These are phyloP conservation scores for Saccharomycopsis sp. DNA, from an alignment of 805 yeast genomes.

Conservation along the genomic window DNA sequence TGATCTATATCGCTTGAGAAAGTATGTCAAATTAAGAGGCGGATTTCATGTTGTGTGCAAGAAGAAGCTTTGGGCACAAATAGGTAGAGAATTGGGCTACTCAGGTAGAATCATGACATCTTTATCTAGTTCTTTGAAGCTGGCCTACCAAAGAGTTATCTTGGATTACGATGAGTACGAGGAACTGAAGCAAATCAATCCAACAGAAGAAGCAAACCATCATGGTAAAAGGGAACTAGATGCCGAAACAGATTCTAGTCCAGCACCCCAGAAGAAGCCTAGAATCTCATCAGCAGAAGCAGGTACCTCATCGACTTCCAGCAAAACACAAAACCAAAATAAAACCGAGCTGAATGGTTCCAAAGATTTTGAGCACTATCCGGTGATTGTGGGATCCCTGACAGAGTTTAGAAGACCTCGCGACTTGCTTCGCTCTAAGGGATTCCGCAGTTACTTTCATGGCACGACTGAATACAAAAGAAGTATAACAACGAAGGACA, in stretches of 20 bases:
- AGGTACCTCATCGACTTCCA: no score
- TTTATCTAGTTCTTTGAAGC: conserved; percentile 54
- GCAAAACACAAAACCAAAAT: no score
- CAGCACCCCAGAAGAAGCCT: no score
- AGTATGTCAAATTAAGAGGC: conserved; percentile 53
- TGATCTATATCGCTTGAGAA: conserved; percentile 52
- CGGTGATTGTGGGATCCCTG: conserved; percentile 40
- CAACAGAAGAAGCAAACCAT: conserved; percentile 1
- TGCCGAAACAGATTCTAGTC: not conserved
- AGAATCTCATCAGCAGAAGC: no score
- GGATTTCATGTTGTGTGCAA: conserved; percentile 57
- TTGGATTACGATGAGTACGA: conserved; percentile 25
- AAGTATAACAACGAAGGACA: conserved; percentile 30
- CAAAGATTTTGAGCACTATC: conserved; percentile 21
- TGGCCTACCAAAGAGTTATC: conserved; percentile 44
- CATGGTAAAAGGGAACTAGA: conserved; percentile 8
- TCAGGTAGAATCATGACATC: conserved; percentile 65
- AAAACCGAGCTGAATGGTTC: not conserved
- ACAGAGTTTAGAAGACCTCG: conserved; percentile 38
- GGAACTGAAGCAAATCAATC: not conserved
- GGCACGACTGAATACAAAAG: conserved; percentile 36
- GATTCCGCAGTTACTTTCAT: conserved; percentile 43
- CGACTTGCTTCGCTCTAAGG: conserved; percentile 39
- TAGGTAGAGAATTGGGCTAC: conserved; percentile 74
- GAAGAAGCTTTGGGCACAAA: conserved; percentile 71